phyloP scores from a whole-genome alignment of 140 eudicot species.

The Cichorium intybus region DNA sequence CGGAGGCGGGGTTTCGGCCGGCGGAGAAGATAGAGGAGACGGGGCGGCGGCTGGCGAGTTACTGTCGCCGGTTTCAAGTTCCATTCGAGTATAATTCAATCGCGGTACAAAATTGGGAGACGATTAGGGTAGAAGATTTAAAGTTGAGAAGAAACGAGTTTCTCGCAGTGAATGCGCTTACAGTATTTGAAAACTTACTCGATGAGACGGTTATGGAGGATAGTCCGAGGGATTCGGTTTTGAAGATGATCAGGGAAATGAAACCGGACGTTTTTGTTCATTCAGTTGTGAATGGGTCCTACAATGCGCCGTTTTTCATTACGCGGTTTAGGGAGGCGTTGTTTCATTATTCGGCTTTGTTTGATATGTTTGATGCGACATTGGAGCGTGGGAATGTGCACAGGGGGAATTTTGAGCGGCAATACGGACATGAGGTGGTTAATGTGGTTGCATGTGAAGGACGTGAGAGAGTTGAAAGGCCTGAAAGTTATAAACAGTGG shows the following conservation, averaged over 20 bases:
- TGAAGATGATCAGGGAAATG: constrained; percentile 49
- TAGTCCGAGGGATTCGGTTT: constrained; percentile 56
- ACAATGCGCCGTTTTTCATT: constrained; percentile 51
- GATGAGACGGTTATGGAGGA: constrained; percentile 47
- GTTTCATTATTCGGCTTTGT: constrained; percentile 55
- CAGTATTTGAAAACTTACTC: constrained; percentile 43
- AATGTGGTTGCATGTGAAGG: constrained; percentile 69
- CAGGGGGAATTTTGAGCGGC: constrained; percentile 42
- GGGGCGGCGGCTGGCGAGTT: constrained; percentile 42
- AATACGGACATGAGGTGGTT: constrained; percentile 43
- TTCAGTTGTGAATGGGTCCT: constrained; percentile 44
- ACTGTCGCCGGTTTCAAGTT: constrained; percentile 45
- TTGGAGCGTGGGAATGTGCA: constrained; percentile 35
- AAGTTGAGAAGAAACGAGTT: constrained; percentile 55
- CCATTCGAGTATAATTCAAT: constrained; percentile 55
- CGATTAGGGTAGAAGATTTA: constrained; percentile 50
- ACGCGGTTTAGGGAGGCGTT: constrained; percentile 62
- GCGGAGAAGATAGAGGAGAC: constrained; percentile 55
- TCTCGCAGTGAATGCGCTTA: constrained; percentile 54
- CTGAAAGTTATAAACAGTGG: constrained; percentile 60
- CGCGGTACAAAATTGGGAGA: constrained; percentile 66
- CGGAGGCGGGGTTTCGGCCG: constrained; percentile 57
- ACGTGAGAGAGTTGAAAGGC: constrained; percentile 44
- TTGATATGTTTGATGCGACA: constrained; percentile 58
- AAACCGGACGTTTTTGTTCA: constrained; percentile 55